Evolutionary conservation across 163 green algal species (phyloP), one percentile per base, ranked within the genome.

Genomic region (Chloromonas sp.): DNA sequence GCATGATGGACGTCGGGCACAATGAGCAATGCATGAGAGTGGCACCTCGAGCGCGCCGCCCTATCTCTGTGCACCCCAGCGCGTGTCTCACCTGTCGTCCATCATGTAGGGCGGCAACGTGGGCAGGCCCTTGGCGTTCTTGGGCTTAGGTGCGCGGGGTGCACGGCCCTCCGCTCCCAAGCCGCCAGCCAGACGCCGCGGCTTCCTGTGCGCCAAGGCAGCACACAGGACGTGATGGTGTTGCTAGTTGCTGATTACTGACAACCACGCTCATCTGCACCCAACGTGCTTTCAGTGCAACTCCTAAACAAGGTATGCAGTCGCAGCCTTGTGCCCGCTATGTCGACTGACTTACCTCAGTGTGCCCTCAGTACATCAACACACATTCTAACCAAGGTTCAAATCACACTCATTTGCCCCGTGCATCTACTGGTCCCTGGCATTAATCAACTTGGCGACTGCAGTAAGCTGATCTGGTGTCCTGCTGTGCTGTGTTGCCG

Each of bases 181-280:
- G 57, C 95, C 95, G 80, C 95, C 95, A 15, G 91, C 95, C 14
- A 98, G 83, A 8, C 94, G 88, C 78, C 94, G 88, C 0, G 95
- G 94, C 83, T 89, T 90, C 94, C 94, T 96, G 88, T 85, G 8
- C 0, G 0, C 15, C 1, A 2, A 1, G 60, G 60, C 70, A 84
- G 60, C 66, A 71, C 60, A 15, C 77, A 77, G 14, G 1, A 5
- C 1, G 76, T 2, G 1, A 82, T 83, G 74, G 78, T 74, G 36
- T 61, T 2, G 60, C 14, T 60, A 58, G 59, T 8, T 66, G 0
- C 60, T 0, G 59, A 76, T 66, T 5, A 61, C 11, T 15, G 78
- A 58, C 8, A 57, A 3, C 59, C 36, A 83, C 15, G 70, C 2
- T 61, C 0, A 83, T 15, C 77, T 0, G 60, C 83, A 61, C 59